Conservation (phyloP, 176 grass and related monocot species). For the Zoysia japonica region DNA sequence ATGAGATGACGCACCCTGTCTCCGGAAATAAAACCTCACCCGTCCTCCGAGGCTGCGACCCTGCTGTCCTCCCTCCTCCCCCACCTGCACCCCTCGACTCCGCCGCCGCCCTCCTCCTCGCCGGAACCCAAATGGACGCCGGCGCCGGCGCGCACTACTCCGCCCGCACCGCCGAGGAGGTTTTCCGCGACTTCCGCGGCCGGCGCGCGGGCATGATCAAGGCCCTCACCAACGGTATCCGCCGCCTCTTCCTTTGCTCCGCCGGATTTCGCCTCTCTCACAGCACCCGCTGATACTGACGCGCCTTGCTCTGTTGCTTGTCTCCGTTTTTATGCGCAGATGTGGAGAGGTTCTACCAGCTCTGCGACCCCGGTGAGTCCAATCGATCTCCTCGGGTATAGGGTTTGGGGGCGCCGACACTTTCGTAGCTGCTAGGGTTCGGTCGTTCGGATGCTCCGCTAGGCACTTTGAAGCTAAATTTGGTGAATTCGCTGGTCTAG, state of each 20-base stretch:
- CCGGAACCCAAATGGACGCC: slow-evolving; percentile 68
- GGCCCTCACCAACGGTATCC: slow-evolving; percentile 85
- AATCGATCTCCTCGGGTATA: slow-evolving; percentile 43
- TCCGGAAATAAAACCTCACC: slow-evolving; percentile 48
- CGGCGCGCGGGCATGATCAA: slow-evolving; percentile 94
- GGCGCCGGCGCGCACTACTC: slow-evolving; percentile 55
- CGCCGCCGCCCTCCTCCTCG: slow-evolving; percentile 40
- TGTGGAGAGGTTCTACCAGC: slow-evolving; percentile 90
- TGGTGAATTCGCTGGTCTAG: slow-evolving; percentile 8
- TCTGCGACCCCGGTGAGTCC: slow-evolving; percentile 89
- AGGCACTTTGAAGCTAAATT: slow-evolving; percentile 30
- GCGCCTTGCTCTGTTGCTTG: slow-evolving; percentile 8
- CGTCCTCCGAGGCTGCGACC: slow-evolving; percentile 33
- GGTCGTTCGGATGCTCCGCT: slow-evolving; percentile 2
- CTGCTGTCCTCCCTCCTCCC: slow-evolving; percentile 39
- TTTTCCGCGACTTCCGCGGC: slow-evolving; percentile 88
- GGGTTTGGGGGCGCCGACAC: slow-evolving; percentile 30
- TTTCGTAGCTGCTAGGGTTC: slow-evolving; percentile 19
- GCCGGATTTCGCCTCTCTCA: slow-evolving; percentile 9
- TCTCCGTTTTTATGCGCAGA: slow-evolving; percentile 53
- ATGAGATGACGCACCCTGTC: not conserved
- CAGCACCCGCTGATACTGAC: slow-evolving; percentile 10
- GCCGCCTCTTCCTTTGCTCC: not conserved
- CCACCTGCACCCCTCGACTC: slow-evolving; percentile 14
- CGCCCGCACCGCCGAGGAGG: slow-evolving; percentile 87